These are phyloP conservation scores for Diaporthe australafricana DNA, from an alignment of 2,329 filamentous ascomycete genomes.

Conservation along the genomic window DNA sequence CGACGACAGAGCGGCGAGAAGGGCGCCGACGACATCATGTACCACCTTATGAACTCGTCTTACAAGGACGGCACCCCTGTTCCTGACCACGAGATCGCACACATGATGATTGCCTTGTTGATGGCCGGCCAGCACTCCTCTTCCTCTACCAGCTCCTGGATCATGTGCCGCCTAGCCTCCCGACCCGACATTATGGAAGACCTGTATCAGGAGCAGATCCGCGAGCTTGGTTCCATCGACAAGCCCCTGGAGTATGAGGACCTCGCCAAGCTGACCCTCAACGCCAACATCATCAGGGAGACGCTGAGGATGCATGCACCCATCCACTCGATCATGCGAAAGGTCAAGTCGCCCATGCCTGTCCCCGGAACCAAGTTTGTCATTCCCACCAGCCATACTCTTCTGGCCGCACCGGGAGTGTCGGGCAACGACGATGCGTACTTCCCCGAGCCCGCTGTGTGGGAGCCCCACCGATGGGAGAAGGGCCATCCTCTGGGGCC, in stretches of 20 bases:
- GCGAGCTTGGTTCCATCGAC: constrained; percentile 78
- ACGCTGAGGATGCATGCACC: constrained; percentile 91
- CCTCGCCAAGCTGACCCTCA: constrained; percentile 81
- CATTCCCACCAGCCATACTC: constrained; percentile 82
- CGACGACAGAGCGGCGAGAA: constrained; percentile 63
- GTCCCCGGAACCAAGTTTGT: constrained; percentile 86
- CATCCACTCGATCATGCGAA: constrained; percentile 94
- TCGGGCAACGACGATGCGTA: constrained; percentile 77
- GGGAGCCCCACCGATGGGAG: constrained; percentile 95
- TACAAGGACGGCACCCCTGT: constrained; percentile 80
- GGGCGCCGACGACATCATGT: constrained; percentile 77
- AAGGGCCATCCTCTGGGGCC: constrained; percentile 68
- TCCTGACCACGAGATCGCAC: constrained; percentile 81
- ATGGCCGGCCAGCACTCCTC: constrained; percentile 90
- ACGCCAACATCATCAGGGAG: constrained; percentile 89
- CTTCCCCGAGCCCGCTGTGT: constrained; percentile 85
- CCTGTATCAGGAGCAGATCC: constrained; percentile 81
- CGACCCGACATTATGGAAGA: constrained; percentile 77
- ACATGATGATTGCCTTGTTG: constrained; percentile 88
- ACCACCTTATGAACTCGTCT: constrained; percentile 79
- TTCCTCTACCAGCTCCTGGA: constrained; percentile 82
- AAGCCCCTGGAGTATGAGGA: constrained; percentile 82
- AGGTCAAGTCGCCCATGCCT: constrained; percentile 88
- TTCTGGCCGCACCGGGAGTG: constrained; percentile 88
- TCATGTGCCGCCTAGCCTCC: constrained; percentile 78